Percentiles rank a stretch among this genome's conserved stretches.
Conservation (phyloP, 148 eudicot species). For the Vaccinium corymbosum region DNA sequence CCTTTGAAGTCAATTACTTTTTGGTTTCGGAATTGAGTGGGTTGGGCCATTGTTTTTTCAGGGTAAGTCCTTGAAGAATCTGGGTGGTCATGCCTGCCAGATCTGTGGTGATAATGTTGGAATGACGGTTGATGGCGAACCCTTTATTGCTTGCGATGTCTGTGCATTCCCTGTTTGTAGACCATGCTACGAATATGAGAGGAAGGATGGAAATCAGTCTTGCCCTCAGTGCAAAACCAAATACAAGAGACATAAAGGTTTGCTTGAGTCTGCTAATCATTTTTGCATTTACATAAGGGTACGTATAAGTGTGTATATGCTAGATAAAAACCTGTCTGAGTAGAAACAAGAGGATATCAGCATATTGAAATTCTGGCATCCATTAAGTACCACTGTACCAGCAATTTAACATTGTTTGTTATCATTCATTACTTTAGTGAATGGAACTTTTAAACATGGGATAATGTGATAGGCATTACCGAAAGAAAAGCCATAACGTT, state of each 20-base stretch:
- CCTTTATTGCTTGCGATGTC: constrained; percentile 29
- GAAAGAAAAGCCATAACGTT: background rate
- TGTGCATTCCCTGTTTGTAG: constrained; percentile 30
- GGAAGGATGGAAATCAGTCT: constrained; percentile 40
- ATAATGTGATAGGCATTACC: background rate
- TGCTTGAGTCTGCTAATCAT: constrained; percentile 5
- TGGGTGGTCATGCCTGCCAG: constrained; percentile 29
- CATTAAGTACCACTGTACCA: background rate
- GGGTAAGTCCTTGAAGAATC: constrained; percentile 25
- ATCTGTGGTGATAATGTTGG: constrained; percentile 28
- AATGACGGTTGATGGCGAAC: constrained; percentile 18
- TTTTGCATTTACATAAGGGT: background rate
- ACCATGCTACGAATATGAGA: constrained; percentile 33
- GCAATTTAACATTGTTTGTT: background rate
- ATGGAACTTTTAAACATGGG: background rate
- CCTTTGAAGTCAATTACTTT: background rate
- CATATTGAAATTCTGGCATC: background rate
- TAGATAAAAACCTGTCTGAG: background rate
- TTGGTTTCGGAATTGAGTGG: constrained; percentile 1
- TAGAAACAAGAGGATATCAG: background rate
- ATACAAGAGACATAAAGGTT: constrained; percentile 58
- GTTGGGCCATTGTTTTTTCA: constrained; percentile 11
- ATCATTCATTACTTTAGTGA: background rate
- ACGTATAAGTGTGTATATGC: background rate
- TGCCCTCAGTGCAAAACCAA: constrained; percentile 63